Evolutionary conservation across 768 basidiomycete genomes (phyloP).

Genomic region (Kwoniella heveanensis): DNA sequence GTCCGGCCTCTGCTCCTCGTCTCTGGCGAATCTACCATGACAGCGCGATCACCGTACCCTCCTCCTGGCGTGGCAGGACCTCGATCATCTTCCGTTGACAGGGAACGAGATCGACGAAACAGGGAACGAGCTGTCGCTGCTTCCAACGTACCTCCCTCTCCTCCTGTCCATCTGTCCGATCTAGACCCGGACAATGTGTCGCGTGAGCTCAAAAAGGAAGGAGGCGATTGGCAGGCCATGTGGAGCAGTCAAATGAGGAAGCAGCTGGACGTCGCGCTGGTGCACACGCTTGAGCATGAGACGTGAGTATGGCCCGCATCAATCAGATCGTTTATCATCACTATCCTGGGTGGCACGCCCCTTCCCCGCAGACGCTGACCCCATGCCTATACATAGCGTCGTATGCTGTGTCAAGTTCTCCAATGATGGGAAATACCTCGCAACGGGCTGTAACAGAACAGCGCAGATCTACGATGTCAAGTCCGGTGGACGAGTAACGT

Average conservation of each 20-base stretch:
- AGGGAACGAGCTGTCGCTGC: slow-evolving; percentile 24
- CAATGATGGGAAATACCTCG: slow-evolving; percentile 86
- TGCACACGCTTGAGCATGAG: slow-evolving; percentile 88
- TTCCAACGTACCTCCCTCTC: slow-evolving; percentile 32
- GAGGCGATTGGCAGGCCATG: slow-evolving; percentile 83
- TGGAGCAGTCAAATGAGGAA: slow-evolving; percentile 81
- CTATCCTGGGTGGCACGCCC: too few species aligned
- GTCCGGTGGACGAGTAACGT: slow-evolving; percentile 83
- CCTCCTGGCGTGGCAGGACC: slow-evolving; percentile 26
- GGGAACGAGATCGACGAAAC: slow-evolving; percentile 47
- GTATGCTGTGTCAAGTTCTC: slow-evolving; percentile 93
- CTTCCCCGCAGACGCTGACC: slow-evolving; percentile 4
- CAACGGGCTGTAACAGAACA: slow-evolving; percentile 93
- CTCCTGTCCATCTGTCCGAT: slow-evolving; percentile 49
- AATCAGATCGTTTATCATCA: not conserved
- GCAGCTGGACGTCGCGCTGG: slow-evolving; percentile 73
- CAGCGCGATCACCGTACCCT: slow-evolving; percentile 47
- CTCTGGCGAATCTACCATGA: not conserved
- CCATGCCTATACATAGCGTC: slow-evolving; percentile 59
- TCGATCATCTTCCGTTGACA: slow-evolving; percentile 39
- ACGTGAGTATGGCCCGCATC: slow-evolving; percentile 61
- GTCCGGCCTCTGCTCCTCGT: not conserved
- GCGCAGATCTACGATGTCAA: slow-evolving; percentile 94
- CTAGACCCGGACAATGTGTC: slow-evolving; percentile 57
- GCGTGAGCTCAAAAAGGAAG: slow-evolving; percentile 64